Evolutionary conservation across 2,329 filamentous ascomycete species (phyloP).

Genomic region (Curvularia sp.): DNA sequence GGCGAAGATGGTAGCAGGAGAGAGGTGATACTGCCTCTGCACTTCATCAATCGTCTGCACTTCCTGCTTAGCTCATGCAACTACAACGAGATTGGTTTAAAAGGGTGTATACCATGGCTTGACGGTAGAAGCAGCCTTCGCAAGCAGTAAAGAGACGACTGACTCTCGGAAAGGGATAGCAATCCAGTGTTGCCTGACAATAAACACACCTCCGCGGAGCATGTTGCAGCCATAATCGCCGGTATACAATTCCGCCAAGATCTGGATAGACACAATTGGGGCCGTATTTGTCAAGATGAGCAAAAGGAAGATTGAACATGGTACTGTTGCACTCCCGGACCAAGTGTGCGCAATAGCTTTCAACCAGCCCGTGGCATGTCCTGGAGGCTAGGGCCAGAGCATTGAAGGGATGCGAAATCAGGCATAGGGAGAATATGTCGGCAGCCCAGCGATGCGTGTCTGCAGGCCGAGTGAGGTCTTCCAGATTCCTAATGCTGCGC

Average conservation of each 20-base stretch:
- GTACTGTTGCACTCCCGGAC: constrained; percentile 34
- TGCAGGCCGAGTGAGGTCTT: constrained; percentile 32
- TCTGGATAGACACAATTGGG: constrained; percentile 34
- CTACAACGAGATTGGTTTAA: not conserved
- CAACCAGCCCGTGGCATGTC: constrained; percentile 30
- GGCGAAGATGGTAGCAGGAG: constrained; percentile 21
- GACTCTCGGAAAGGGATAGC: constrained; percentile 34
- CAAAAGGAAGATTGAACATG: constrained; percentile 42
- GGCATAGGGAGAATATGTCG: constrained; percentile 38
- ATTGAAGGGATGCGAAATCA: constrained; percentile 39
- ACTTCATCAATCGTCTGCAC: constrained; percentile 39
- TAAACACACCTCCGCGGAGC: constrained; percentile 40
- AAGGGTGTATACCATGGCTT: constrained; percentile 31
- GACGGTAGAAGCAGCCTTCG: constrained; percentile 41
- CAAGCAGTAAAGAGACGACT: constrained; percentile 33
- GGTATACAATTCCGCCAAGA: constrained; percentile 39
- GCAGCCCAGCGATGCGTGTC: constrained; percentile 38
- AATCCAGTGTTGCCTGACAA: constrained; percentile 33
- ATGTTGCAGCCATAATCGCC: constrained; percentile 42
- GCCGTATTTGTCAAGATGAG: constrained; percentile 30
- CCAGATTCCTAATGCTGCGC: constrained; percentile 29
- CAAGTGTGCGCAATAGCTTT: constrained; percentile 38
- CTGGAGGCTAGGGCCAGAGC: constrained; percentile 36
- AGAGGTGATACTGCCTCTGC: constrained; percentile 40
- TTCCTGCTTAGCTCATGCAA: constrained; percentile 4